Conservation (phyloP, 345 rosid species). For the Excoecaria cochinchinensis region DNA sequence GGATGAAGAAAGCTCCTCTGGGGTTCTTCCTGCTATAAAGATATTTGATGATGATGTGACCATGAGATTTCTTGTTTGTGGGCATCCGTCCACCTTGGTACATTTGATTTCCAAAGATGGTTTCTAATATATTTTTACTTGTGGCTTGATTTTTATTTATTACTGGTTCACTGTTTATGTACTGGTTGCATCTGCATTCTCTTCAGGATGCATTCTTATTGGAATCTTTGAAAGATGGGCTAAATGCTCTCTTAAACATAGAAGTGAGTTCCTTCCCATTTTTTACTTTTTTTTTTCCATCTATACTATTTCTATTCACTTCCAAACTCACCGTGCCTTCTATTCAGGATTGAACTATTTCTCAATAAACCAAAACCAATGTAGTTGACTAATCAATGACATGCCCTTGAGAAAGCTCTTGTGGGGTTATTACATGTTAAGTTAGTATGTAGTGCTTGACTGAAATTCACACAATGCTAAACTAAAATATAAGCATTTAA, state of each 20-base stretch:
- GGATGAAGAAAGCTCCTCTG: conserved; percentile 74
- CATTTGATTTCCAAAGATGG: conserved; percentile 7
- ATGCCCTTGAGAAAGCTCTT: not conserved
- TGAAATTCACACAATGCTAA: not conserved
- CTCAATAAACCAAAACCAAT: not conserved
- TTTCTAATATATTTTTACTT: conserved; percentile 15
- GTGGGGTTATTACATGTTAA: too few species aligned
- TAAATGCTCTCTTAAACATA: conserved; percentile 85
- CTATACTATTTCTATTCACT: not conserved
- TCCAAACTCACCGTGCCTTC: not conserved
- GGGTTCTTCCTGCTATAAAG: conserved; percentile 76
- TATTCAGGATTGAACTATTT: not conserved
- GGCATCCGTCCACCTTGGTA: conserved; percentile 63
- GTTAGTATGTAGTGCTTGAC: not conserved
- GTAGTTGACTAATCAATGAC: not conserved
- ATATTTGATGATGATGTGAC: conserved; percentile 91
- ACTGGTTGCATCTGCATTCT: conserved; percentile 23
- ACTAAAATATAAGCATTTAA: not conserved
- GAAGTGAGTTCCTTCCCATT: conserved; percentile 71
- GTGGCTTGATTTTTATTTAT: conserved; percentile 20
- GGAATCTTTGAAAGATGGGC: conserved; percentile 85
- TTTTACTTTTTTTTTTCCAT: too few species aligned
- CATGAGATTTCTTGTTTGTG: conserved; percentile 89
- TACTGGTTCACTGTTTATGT: conserved; percentile 7
- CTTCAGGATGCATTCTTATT: conserved; percentile 65